Percentiles rank a stretch among this genome's conserved stretches.
Evolutionary conservation across 129 eudicot genomes (phyloP).

Genomic region (Saposhnikovia divaricata): DNA sequence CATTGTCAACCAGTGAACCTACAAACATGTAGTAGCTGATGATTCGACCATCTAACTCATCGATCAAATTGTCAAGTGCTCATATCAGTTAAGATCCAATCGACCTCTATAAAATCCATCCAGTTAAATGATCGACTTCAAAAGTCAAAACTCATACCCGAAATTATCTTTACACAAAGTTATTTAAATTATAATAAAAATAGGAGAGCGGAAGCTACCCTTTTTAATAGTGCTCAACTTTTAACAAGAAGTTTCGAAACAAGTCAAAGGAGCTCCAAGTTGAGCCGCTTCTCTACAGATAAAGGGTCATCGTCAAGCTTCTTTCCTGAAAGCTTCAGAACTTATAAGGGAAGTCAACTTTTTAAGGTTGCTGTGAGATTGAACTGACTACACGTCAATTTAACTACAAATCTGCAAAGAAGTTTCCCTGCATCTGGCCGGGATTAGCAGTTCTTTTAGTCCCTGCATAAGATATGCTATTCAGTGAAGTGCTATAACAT

Average conservation of each 20-base stretch:
- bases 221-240: neutral
- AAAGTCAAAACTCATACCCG: neutral
- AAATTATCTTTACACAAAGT: neutral
- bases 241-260: neutral
- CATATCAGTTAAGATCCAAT: neutral
- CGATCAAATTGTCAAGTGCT: neutral
- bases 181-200: neutral
- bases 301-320: neutral
- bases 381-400: neutral
- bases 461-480: conserved; percentile 29
- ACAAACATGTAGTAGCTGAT: neutral
- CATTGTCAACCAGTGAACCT: neutral
- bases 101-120: neutral
- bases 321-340: neutral
- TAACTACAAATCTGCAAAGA: conserved; percentile 62
- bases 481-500: neutral
- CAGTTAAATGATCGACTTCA: neutral
- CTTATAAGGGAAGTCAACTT: neutral
- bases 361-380: neutral
- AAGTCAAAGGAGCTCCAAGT: neutral
- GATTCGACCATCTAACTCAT: neutral
- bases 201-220: neutral
- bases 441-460: conserved; percentile 52
- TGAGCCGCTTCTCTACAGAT: neutral
- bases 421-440: conserved; percentile 35